Percentiles rank a stretch among this genome's conserved stretches.
phyloP scores from a whole-genome alignment of 805 yeast genomes.

The Isabelozyma heimii region DNA sequence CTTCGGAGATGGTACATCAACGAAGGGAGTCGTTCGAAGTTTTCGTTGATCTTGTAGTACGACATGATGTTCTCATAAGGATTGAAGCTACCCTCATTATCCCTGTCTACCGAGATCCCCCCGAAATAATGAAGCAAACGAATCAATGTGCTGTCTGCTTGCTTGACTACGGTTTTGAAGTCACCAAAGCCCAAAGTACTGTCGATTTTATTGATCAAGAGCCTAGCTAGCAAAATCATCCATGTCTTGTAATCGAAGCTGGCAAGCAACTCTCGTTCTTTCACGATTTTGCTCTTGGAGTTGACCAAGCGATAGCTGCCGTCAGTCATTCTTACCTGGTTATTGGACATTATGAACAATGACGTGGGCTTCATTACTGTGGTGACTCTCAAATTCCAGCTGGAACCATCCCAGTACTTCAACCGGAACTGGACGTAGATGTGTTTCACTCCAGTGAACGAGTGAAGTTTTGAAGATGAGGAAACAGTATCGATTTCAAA shows the following conservation, averaged over 20 bases:
- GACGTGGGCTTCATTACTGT: conserved; percentile 31
- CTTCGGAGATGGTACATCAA: conserved; percentile 32
- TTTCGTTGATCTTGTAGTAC: conserved; percentile 20
- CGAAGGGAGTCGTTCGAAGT: conserved; percentile 25
- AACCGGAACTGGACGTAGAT: conserved; percentile 31
- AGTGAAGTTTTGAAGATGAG: conserved; percentile 14
- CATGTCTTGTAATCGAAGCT: conserved; percentile 34
- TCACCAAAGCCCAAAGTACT: conserved; percentile 30
- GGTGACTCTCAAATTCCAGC: conserved; percentile 27
- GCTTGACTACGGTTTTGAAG: conserved; percentile 23
- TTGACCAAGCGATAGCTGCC: conserved; percentile 11
- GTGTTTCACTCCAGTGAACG: conserved; percentile 15
- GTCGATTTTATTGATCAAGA: conserved; percentile 33
- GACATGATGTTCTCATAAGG: conserved; percentile 17
- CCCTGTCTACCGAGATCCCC: conserved; percentile 13
- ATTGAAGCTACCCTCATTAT: conserved; percentile 9
- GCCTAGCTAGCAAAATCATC: conserved; percentile 26
- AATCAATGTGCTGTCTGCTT: conserved; percentile 24
- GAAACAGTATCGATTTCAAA: conserved; percentile 32
- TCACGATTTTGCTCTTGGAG: conserved; percentile 17
- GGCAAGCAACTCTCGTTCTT: conserved; percentile 21
- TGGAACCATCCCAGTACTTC: conserved; percentile 23
- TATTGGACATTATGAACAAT: conserved; percentile 11
- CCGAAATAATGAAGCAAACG: conserved; percentile 27
- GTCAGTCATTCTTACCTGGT: conserved; percentile 12